phyloP scores from a whole-genome alignment of 2,329 filamentous ascomycete species.

The Triangularia verruculosa region DNA sequence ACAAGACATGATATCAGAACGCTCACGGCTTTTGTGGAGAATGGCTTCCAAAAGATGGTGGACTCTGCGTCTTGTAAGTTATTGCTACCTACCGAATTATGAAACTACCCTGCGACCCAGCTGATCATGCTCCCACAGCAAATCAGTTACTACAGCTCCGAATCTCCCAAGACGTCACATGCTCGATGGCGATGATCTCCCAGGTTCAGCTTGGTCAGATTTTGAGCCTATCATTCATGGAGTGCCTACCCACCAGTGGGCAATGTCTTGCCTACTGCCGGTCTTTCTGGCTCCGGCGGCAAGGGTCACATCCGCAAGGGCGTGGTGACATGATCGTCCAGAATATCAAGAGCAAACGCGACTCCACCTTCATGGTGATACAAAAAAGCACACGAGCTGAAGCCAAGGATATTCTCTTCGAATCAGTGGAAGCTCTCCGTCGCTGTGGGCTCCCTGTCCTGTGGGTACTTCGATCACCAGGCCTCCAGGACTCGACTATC shows the following conservation, averaged over 20 bases:
- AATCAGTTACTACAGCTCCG: background rate
- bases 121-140: no score
- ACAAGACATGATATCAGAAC: no score
- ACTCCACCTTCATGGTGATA: background rate
- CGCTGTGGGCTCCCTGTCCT: background rate
- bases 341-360: background rate
- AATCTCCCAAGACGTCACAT: background rate
- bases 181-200: background rate
- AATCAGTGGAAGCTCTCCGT: background rate
- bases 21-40: no score
- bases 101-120: no score
- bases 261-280: background rate
- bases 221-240: background rate
- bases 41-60: no score
- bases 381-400: background rate
- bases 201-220: background rate
- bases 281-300: background rate
- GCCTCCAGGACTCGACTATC: background rate
- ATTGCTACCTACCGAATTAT: no score
- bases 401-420: background rate
- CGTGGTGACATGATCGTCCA: background rate
- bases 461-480: background rate
- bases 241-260: background rate
- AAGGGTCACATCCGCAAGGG: background rate
- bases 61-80: no score